Percentiles rank a stretch among this genome's conserved stretches.
Evolutionary conservation across 768 basidiomycete genomes (phyloP).

Genomic region (Kwoniella dendrophila): DNA sequence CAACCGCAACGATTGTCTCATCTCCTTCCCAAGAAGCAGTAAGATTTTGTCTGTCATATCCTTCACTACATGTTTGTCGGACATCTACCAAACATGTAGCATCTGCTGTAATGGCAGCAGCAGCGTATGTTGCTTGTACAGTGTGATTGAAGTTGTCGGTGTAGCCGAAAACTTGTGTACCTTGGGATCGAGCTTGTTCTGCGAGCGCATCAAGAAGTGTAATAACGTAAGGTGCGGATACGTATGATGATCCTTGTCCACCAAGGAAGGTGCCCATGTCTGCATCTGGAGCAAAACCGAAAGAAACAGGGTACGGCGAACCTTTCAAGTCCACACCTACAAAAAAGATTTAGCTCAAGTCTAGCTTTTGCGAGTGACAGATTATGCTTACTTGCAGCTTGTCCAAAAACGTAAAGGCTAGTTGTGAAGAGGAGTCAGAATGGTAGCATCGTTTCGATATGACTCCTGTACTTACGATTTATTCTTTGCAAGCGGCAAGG

Average conservation of each 20-base stretch:
- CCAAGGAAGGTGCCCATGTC: constrained; percentile 9
- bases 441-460: not conserved
- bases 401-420: constrained; percentile 7
- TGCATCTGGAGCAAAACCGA: not conserved
- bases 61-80: constrained; percentile 9
- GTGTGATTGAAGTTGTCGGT: constrained; percentile 20
- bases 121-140: constrained; percentile 10
- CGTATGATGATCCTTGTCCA: constrained; percentile 15
- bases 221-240: not conserved
- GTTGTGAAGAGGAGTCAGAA: not conserved
- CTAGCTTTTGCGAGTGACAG: not conserved
- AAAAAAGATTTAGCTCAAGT: not conserved
- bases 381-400: not conserved
- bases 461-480: not conserved
- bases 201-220: constrained; percentile 5
- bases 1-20: constrained; percentile 63
- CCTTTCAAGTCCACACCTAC: constrained; percentile 1
- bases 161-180: constrained; percentile 4
- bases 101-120: not conserved
- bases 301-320: not conserved
- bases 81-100: constrained; percentile 8
- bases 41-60: constrained; percentile 41
- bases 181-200: not conserved
- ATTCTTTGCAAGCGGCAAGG: not conserved
- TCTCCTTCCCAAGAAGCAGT: constrained; percentile 72